Percentiles rank a stretch among this genome's conserved stretches.
These are phyloP conservation scores for Bryum argenteum DNA, from an alignment of 225 moss, liverwort and hornwort species.

Conservation along the genomic window DNA sequence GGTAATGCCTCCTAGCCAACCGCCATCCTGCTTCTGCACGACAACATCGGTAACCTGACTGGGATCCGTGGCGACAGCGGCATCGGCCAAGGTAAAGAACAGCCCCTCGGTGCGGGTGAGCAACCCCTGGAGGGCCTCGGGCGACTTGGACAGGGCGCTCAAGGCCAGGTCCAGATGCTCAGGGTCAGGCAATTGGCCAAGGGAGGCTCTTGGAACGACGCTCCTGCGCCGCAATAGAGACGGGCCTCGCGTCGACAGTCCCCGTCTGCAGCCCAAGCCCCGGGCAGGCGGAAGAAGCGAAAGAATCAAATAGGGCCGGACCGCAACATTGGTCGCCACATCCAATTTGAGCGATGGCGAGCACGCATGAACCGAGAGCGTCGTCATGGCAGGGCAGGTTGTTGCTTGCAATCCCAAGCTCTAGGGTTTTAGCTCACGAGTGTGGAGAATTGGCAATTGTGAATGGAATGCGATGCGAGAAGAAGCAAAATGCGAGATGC, in stretches of 20 bases:
- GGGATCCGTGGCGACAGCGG: conserved; percentile 62
- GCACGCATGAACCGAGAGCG: conserved; percentile 53
- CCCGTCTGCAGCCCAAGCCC: conserved; percentile 30
- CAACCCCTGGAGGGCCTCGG: conserved; percentile 49
- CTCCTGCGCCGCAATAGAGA: conserved; percentile 27
- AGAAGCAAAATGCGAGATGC: neutral
- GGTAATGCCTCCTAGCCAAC: conserved; percentile 94
- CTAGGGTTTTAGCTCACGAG: conserved; percentile 56
- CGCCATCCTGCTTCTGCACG: conserved; percentile 74
- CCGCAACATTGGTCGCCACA: conserved; percentile 34
- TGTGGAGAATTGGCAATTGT: conserved; percentile 33
- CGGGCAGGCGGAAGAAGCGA: conserved; percentile 49
- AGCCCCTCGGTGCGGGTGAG: conserved; percentile 61
- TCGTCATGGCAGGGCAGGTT: conserved; percentile 31
- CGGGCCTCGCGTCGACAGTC: conserved; percentile 29
- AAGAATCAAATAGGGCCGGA: conserved; percentile 36
- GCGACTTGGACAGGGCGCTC: conserved; percentile 50
- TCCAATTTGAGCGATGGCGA: conserved; percentile 45
- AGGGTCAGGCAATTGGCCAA: conserved; percentile 60
- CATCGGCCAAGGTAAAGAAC: conserved; percentile 81
- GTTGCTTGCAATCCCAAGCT: neutral
- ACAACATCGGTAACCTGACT: conserved; percentile 54
- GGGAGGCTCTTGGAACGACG: conserved; percentile 39
- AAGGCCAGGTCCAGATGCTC: conserved; percentile 58
- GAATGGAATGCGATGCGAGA: conserved; percentile 4